Evolutionary conservation across 2,329 filamentous ascomycete species (phyloP).

Genomic region (Colletotrichum ledebouriae): DNA sequence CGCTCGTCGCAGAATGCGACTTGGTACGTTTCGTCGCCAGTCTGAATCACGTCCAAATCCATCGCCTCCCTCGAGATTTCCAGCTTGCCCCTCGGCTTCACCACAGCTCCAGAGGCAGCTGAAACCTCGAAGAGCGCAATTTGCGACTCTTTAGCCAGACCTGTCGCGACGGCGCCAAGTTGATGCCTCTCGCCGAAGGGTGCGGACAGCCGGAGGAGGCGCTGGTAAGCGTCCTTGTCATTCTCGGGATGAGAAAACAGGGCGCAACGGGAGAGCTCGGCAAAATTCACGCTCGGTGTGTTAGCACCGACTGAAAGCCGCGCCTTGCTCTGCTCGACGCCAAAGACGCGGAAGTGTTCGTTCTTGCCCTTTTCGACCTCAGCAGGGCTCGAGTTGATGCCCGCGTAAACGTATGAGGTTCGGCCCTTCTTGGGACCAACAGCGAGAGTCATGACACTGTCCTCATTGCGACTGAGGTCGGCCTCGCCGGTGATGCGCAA

Average conservation of each 20-base stretch:
- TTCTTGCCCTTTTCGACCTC: constrained; percentile 83
- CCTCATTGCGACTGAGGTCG: constrained; percentile 85
- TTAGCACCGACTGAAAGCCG: constrained; percentile 49
- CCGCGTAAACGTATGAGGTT: constrained; percentile 74
- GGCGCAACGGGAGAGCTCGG: constrained; percentile 65
- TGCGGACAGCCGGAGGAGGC: constrained; percentile 67
- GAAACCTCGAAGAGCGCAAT: constrained; percentile 83
- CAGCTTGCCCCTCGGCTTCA: constrained; percentile 63
- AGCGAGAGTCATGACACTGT: constrained; percentile 87
- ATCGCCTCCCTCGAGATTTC: constrained; percentile 70
- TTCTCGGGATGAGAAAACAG: constrained; percentile 65
- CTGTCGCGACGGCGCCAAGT: constrained; percentile 83
- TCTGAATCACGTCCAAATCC: constrained; percentile 79
- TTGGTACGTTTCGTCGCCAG: constrained; percentile 72
- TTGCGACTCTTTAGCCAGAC: constrained; percentile 80
- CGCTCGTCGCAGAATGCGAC: constrained; percentile 84
- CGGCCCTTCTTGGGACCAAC: constrained; percentile 66
- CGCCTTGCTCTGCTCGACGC: constrained; percentile 62
- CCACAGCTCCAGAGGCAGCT: constrained; percentile 61
- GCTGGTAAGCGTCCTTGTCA: constrained; percentile 70
- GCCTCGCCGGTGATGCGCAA: constrained; percentile 78
- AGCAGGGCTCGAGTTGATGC: constrained; percentile 84
- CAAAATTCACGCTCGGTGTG: constrained; percentile 55
- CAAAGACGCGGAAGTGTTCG: constrained; percentile 84
- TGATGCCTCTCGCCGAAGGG: constrained; percentile 60